Conservation (phyloP, 2,329 filamentous ascomycete genomes). For the Fusarium secorum region DNA sequence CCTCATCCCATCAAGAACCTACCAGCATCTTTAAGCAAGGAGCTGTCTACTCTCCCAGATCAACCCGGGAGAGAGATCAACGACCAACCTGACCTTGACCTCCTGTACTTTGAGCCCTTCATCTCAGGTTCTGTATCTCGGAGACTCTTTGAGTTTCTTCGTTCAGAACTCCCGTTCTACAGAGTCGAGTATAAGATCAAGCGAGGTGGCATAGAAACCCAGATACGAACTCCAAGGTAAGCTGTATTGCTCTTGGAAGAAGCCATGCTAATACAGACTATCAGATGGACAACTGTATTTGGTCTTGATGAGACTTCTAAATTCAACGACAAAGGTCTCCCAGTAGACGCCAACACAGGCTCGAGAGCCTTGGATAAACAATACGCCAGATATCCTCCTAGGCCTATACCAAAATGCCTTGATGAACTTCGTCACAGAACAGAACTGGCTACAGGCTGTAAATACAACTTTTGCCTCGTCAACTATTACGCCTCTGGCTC, state of each 20-base stretch:
- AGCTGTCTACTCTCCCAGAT: constrained; percentile 57
- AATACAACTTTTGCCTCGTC: constrained; percentile 81
- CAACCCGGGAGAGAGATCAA: constrained; percentile 64
- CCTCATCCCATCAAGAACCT: constrained; percentile 60
- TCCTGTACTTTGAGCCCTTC: constrained; percentile 80
- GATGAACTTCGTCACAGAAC: constrained; percentile 68
- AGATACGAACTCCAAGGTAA: constrained; percentile 64
- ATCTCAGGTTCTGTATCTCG: constrained; percentile 64
- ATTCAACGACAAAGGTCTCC: constrained; percentile 58
- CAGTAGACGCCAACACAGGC: constrained; percentile 55
- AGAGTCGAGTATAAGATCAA: constrained; percentile 77
- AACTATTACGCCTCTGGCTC: constrained; percentile 83
- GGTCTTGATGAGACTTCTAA: constrained; percentile 68
- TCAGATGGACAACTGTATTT: constrained; percentile 62
- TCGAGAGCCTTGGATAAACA: constrained; percentile 59
- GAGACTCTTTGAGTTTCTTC: constrained; percentile 74
- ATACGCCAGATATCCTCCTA: constrained; percentile 64
- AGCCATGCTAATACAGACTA: not conserved
- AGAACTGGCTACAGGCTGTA: constrained; percentile 70
- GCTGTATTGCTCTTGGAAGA: not conserved
- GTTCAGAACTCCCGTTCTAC: constrained; percentile 77
- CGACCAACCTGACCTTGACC: constrained; percentile 73
- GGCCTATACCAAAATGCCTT: constrained; percentile 76
- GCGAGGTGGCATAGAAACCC: constrained; percentile 67
- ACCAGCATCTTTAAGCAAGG: constrained; percentile 48